phyloP scores from a whole-genome alignment of 331 rosid species.

The Acacia concinna region DNA sequence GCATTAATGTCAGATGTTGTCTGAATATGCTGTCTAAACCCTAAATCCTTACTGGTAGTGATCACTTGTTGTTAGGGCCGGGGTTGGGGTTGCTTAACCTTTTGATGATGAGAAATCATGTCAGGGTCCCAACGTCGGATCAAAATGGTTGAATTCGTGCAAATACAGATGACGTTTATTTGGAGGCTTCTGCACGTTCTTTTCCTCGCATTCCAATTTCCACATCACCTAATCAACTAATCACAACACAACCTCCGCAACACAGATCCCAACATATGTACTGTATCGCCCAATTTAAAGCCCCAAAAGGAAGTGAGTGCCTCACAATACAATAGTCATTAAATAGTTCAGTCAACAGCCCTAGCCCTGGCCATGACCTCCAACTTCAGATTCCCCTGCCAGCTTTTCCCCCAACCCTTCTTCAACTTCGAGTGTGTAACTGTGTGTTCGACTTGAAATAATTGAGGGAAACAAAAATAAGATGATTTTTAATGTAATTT shows the following conservation, averaged over 20 bases:
- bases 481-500: neutral
- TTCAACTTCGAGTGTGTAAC: no score
- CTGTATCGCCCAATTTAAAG: neutral
- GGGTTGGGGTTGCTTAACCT: neutral
- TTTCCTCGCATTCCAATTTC: neutral
- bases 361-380: neutral
- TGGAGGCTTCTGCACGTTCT: neutral
- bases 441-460: neutral
- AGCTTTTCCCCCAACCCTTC: neutral
- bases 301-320: neutral
- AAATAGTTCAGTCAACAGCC: neutral
- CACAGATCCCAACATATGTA: neutral
- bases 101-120: neutral
- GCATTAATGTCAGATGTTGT: neutral
- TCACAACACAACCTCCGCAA: no score
- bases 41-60: neutral
- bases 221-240: neutral
- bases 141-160: neutral
- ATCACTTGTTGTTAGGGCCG: neutral
- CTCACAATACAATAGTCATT: no score
- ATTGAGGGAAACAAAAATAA: neutral
- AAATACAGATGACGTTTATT: neutral
- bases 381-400: slow-evolving; percentile 14
- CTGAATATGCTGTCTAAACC: no score
- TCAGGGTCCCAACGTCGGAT: slow-evolving; percentile 3